A percentile compares a stretch with the other conserved stretches of the same genome.
These are phyloP conservation scores for Postia placenta DNA, from an alignment of 768 basidiomycete species.

Conservation along the genomic window DNA sequence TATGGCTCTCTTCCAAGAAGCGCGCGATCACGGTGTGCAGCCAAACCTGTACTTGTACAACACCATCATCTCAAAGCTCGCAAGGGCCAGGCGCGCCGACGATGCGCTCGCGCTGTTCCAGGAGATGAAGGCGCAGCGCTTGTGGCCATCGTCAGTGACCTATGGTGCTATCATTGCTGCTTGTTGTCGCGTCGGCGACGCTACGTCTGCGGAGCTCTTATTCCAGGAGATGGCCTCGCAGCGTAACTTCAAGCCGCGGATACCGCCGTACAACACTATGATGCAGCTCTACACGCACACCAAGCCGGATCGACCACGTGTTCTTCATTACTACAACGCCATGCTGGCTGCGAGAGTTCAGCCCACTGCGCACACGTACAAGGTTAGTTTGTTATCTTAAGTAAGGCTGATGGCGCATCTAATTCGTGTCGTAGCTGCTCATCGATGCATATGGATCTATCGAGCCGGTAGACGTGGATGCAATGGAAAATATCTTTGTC, in stretches of 20 bases:
- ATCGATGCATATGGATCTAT: constrained; percentile 85
- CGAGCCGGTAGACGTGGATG: constrained; percentile 68
- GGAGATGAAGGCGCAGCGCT: constrained; percentile 64
- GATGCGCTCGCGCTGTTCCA: constrained; percentile 83
- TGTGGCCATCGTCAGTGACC: constrained; percentile 78
- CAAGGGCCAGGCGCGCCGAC: constrained; percentile 92
- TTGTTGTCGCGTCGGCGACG: constrained; percentile 90
- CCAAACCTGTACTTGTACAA: constrained; percentile 93
- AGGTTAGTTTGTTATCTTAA: constrained; percentile 41
- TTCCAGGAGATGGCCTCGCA: constrained; percentile 80
- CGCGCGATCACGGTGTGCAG: constrained; percentile 55
- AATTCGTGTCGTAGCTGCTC: constrained; percentile 49
- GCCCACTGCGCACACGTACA: constrained; percentile 92
- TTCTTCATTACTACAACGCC: constrained; percentile 67
- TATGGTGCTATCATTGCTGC: constrained; percentile 94
- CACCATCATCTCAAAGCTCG: constrained; percentile 93
- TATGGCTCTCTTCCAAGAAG: constrained; percentile 76
- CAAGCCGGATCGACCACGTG: constrained; percentile 78
- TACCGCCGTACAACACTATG: constrained; percentile 98
- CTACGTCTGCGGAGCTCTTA: constrained; percentile 68
- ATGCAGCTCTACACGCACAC: constrained; percentile 93
- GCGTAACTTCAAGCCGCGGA: constrained; percentile 75
- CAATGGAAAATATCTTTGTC: constrained; percentile 69
- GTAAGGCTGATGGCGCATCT: constrained; percentile 7
- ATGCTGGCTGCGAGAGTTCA: constrained; percentile 53